These are phyloP conservation scores for Isabelozyma gotoi DNA, from an alignment of 805 yeast species.

Conservation along the genomic window DNA sequence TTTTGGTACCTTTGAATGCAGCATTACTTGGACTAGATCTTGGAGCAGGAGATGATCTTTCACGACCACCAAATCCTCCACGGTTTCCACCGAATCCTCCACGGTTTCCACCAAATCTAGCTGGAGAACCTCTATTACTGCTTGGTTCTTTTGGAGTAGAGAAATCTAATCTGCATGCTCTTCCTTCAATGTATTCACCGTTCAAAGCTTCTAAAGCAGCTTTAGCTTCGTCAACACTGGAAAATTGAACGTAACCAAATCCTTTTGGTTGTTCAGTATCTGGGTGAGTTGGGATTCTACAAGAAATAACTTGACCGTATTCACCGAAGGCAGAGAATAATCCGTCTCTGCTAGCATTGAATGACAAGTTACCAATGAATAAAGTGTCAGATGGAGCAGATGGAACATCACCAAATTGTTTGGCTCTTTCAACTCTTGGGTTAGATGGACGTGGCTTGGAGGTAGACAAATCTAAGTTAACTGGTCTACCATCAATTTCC, in stretches of 20 bases:
- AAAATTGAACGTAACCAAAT: slow-evolving; percentile 94
- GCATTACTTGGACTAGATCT: slow-evolving; percentile 62
- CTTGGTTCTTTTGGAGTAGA: slow-evolving; percentile 80
- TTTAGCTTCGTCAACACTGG: slow-evolving; percentile 84
- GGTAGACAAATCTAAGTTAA: slow-evolving; percentile 89
- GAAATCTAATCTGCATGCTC: slow-evolving; percentile 93
- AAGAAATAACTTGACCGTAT: slow-evolving; percentile 81
- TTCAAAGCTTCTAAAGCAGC: slow-evolving; percentile 83
- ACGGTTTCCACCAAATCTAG: slow-evolving; percentile 44
- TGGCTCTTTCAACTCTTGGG: slow-evolving; percentile 76
- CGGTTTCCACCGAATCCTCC: slow-evolving; percentile 29
- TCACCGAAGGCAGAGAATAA: slow-evolving; percentile 71
- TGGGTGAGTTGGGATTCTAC: slow-evolving; percentile 96
- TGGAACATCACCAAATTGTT: slow-evolving; percentile 84
- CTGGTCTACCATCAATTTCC: slow-evolving; percentile 96
- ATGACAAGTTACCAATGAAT: slow-evolving; percentile 94
- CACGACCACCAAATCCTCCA: slow-evolving; percentile 33
- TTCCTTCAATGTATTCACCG: slow-evolving; percentile 86
- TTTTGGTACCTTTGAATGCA: slow-evolving; percentile 81
- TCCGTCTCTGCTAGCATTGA: slow-evolving; percentile 80
- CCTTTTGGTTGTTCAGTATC: slow-evolving; percentile 99
- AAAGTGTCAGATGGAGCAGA: slow-evolving; percentile 94
- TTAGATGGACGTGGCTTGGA: slow-evolving; percentile 66
- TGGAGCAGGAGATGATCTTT: slow-evolving; percentile 44
- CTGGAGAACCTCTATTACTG: slow-evolving; percentile 29